Conservation (phyloP, 305 asterid species). For the Solanum hybrid region DNA sequence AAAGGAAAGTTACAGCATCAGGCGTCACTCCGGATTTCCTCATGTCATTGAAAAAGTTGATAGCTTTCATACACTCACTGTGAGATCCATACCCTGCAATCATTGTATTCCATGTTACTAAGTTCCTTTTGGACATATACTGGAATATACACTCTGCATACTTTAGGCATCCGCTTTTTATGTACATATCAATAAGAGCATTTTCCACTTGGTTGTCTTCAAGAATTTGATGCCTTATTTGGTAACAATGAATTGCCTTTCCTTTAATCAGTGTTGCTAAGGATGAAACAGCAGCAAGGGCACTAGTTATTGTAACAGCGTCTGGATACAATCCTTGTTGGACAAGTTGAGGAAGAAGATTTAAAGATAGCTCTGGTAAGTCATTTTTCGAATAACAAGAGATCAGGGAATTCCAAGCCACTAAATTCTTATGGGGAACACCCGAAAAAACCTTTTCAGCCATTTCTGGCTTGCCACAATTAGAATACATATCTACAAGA, state of each 20-base stretch:
- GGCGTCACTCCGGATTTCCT: slow-evolving; percentile 36
- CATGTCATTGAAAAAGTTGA: slow-evolving; percentile 47
- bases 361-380: slow-evolving; percentile 37
- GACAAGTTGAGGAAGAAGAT: slow-evolving; percentile 48
- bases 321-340: slow-evolving; percentile 48
- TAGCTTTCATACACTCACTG: slow-evolving; percentile 53
- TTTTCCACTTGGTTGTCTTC: slow-evolving; percentile 55
- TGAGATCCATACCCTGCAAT: slow-evolving; percentile 73
- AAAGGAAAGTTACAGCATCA: slow-evolving; percentile 64
- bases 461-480: slow-evolving; percentile 36
- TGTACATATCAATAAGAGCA: slow-evolving; percentile 61
- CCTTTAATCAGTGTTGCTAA: slow-evolving; percentile 59
- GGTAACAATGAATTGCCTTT: slow-evolving; percentile 53
- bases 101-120: slow-evolving; percentile 74
- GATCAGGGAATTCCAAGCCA: slow-evolving; percentile 72
- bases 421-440: slow-evolving; percentile 44
- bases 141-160: slow-evolving; percentile 42
- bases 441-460: slow-evolving; percentile 35
- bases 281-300: slow-evolving; percentile 55
- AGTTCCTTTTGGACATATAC: slow-evolving; percentile 30
- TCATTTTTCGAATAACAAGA: slow-evolving; percentile 57
- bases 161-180: slow-evolving; percentile 58
- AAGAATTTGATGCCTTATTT: slow-evolving; percentile 26
- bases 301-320: slow-evolving; percentile 44
- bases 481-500: slow-evolving; percentile 56